Conservation (phyloP, 2,329 filamentous ascomycete species). For the Sclerotinia glacialis region DNA sequence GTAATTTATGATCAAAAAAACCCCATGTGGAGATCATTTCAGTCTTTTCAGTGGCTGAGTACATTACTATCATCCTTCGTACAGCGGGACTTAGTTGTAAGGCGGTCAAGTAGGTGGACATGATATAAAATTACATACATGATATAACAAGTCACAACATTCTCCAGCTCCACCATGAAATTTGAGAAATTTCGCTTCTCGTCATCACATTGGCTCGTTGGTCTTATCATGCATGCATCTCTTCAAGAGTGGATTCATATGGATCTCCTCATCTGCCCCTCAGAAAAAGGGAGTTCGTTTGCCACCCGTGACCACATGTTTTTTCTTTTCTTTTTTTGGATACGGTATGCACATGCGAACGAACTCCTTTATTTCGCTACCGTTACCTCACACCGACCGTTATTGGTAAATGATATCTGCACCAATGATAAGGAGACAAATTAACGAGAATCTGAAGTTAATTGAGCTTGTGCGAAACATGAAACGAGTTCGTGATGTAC, state of each 20-base stretch:
- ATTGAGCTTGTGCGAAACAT: background rate
- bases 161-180: conserved; percentile 1
- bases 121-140: conserved; percentile 1
- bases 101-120: conserved; percentile 5
- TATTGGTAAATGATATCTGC: no score
- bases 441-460: background rate
- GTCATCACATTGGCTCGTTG: background rate
- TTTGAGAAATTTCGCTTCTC: background rate
- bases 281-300: conserved; percentile 8
- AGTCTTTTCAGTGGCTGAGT: background rate
- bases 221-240: conserved; percentile 1
- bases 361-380: background rate
- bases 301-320: background rate
- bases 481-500: conserved; percentile 8
- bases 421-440: background rate
- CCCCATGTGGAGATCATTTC: conserved; percentile 9
- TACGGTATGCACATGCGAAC: background rate
- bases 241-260: conserved; percentile 3
- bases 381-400: background rate
- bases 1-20: conserved; percentile 8
- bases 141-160: no score
- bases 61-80: background rate
- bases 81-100: background rate
- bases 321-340: no score
- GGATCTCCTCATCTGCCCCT: conserved; percentile 5